A percentile compares a stretch with the other conserved stretches of the same genome.
phyloP scores from a whole-genome alignment of 495 filamentous ascomycete species.

The Durotheca rogersii region DNA sequence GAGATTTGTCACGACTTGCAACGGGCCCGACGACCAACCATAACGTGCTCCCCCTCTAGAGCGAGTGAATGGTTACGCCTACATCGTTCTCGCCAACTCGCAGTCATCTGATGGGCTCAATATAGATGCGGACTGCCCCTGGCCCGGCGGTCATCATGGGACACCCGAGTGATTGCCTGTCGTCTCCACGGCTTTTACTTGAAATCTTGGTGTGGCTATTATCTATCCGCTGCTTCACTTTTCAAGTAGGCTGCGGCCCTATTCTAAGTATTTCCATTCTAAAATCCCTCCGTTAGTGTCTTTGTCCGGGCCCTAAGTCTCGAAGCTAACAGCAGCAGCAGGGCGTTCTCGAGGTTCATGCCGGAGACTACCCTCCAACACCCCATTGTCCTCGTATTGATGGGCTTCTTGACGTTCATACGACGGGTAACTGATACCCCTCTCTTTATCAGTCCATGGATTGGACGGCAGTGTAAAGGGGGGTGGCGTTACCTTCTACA shows the following conservation, averaged over 20 bases:
- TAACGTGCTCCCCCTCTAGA: constrained; percentile 3
- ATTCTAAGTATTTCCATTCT: too few species aligned
- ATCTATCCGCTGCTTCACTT: too few species aligned
- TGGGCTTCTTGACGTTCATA: background rate
- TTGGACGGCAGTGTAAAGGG: background rate
- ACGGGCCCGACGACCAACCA: background rate
- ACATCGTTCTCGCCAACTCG: too few species aligned
- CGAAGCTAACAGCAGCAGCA: constrained; percentile 2
- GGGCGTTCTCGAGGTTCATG: background rate
- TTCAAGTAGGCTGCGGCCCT: too few species aligned
- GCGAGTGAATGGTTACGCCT: too few species aligned
- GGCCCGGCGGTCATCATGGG: background rate
- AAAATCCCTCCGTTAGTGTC: background rate
- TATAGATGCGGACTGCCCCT: constrained; percentile 5
- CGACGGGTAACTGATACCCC: background rate
- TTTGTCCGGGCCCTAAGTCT: constrained; percentile 1
- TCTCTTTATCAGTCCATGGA: too few species aligned
- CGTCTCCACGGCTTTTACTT: background rate
- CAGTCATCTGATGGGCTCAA: constrained; percentile 17
- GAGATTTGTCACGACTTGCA: background rate
- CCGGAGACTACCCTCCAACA: too few species aligned
- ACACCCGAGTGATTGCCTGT: background rate
- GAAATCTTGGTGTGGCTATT: background rate
- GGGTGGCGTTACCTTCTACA: background rate
- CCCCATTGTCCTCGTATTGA: background rate